These are phyloP conservation scores for Fusarium penzigii DNA, from an alignment of 2,329 filamentous ascomycete species.

Conservation along the genomic window DNA sequence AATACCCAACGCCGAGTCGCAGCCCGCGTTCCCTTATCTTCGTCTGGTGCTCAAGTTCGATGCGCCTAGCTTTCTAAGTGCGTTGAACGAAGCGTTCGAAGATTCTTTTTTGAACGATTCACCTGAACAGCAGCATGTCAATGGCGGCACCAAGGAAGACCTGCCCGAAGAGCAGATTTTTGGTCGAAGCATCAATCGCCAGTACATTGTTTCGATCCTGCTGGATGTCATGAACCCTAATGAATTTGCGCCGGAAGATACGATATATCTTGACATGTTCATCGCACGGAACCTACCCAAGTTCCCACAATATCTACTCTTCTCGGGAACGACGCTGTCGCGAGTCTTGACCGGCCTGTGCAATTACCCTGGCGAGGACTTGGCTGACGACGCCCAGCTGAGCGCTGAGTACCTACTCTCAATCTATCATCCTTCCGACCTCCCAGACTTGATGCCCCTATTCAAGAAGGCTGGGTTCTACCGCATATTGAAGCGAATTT, in stretches of 20 bases:
- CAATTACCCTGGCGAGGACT: slow-evolving; percentile 74
- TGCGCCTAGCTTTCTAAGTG: slow-evolving; percentile 88
- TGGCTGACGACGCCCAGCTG: slow-evolving; percentile 93
- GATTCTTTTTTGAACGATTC: slow-evolving; percentile 88
- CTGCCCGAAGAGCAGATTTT: slow-evolving; percentile 67
- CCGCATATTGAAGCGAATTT: slow-evolving; percentile 87
- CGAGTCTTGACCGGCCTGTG: slow-evolving; percentile 81
- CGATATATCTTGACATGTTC: slow-evolving; percentile 98
- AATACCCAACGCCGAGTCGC: slow-evolving; percentile 52
- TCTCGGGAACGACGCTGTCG: slow-evolving; percentile 83
- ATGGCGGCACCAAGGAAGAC: slow-evolving; percentile 51
- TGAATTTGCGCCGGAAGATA: slow-evolving; percentile 77
- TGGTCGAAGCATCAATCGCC: slow-evolving; percentile 76
- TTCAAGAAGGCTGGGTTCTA: slow-evolving; percentile 83
- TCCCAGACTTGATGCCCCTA: slow-evolving; percentile 71
- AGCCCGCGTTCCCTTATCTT: slow-evolving; percentile 83
- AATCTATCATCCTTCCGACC: slow-evolving; percentile 85
- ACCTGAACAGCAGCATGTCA: slow-evolving; percentile 58
- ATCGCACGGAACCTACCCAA: slow-evolving; percentile 94
- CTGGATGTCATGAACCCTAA: slow-evolving; percentile 83
- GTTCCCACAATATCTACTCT: slow-evolving; percentile 91
- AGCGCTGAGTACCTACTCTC: slow-evolving; percentile 95
- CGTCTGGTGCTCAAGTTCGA: slow-evolving; percentile 85
- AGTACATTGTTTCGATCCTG: slow-evolving; percentile 89
- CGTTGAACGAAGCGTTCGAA: slow-evolving; percentile 96